Conservation (phyloP, 2,329 filamentous ascomycete species). For the Emydomyces testavorans region DNA sequence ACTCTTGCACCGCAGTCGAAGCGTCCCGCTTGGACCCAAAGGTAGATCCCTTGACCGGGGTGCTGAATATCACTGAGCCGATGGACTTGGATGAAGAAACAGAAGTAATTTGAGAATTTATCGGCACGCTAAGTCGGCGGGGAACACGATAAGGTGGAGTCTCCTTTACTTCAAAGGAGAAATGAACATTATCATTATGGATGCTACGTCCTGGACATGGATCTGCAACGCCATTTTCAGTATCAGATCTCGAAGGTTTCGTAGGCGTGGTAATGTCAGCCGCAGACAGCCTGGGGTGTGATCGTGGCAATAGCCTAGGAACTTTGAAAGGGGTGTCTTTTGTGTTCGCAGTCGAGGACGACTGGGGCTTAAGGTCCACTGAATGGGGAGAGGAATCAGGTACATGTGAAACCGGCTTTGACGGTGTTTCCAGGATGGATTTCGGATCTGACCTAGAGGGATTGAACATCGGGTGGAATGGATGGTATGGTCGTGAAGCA, state of each 20-base stretch:
- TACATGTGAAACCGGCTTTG: constrained; percentile 17
- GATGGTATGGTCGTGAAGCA: constrained; percentile 21
- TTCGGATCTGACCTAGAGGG: constrained; percentile 11
- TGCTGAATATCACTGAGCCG: constrained; percentile 1
- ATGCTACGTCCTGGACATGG: neutral
- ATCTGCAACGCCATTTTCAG: neutral
- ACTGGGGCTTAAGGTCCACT: neutral
- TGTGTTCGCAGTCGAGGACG: neutral
- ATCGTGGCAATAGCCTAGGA: constrained; percentile 1
- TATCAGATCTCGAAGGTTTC: neutral
- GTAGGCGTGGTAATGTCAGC: constrained; percentile 9
- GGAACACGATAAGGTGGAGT: constrained; percentile 10
- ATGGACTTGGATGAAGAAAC: neutral
- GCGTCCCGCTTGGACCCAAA: neutral
- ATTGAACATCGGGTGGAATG: constrained; percentile 19
- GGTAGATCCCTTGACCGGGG: constrained; percentile 3
- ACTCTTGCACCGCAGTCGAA: neutral
- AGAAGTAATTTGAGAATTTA: neutral
- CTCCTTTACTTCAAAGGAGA: constrained; percentile 13
- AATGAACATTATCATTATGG: neutral
- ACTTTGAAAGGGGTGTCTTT: constrained; percentile 6
- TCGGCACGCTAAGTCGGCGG: neutral
- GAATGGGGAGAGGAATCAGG: neutral
- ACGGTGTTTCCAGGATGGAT: constrained; percentile 30
- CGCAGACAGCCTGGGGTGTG: constrained; percentile 16